phyloP scores from a whole-genome alignment of 164 flowering plant genomes.

The Sedum album region DNA sequence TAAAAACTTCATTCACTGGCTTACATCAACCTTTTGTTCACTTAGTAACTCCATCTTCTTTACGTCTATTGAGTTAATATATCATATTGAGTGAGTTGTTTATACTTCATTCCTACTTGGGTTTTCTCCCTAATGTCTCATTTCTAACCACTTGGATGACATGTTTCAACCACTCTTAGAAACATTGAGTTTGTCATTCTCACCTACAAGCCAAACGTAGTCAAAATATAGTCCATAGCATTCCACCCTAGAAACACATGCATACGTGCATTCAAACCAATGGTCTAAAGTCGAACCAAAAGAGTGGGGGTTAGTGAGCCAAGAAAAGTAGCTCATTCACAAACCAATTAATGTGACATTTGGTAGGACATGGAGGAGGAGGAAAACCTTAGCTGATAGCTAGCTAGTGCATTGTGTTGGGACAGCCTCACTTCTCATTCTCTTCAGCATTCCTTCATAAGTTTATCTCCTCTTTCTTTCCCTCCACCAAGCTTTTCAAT shows the following conservation, averaged over 20 bases:
- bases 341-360: slow-evolving; percentile 1
- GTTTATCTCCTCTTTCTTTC: background rate
- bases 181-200: background rate
- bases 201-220: background rate
- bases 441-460: background rate
- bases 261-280: background rate
- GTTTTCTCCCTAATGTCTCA: background rate
- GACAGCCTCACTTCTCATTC: background rate
- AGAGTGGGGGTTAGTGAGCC: background rate
- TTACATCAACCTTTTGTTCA: too few species aligned
- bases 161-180: slow-evolving; percentile 1
- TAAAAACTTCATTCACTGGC: too few species aligned
- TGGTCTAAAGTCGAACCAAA: background rate
- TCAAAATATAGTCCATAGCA: background rate
- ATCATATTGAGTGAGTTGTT: too few species aligned
- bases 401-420: background rate
- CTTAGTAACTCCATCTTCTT: too few species aligned
- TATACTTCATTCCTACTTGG: background rate
- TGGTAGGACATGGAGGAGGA: background rate
- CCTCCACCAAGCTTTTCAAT: background rate
- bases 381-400: background rate
- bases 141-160: background rate
- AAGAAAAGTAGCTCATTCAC: slow-evolving; percentile 2
- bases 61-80: too few species aligned
- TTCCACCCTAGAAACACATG: background rate